Base-by-base conservation (phyloP, 306 rosid species). In the Sicyos baderoa region DNA sequence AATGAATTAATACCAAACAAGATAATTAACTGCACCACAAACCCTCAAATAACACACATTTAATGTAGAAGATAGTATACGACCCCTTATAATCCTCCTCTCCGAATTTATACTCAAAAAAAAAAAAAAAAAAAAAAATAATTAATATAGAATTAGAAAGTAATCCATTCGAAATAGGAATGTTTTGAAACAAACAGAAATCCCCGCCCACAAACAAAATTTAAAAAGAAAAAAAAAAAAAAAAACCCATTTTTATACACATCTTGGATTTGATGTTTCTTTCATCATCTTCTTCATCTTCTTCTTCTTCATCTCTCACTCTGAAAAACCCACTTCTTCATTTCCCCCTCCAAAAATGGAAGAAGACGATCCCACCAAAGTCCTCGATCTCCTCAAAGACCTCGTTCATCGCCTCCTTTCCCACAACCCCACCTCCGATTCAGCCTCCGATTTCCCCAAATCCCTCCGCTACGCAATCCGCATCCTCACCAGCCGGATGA, bases 381-480 rank as follows among this genome's bases (percentile, higher is more conserved):
- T 84, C 12, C 74, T 87, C 71, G 96, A 94, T 90, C 99, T 94
- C 79, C 81, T 90, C 22, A 86, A 76, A 52, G 97, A 90, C 69
- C 83, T 94, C 7, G 91, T 94, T 35, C 81, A 82, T 9, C 96
- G 96, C 2, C 58, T 93, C 1, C 84, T 88, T 23, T 83, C 89
- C 12, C 87, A 72, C 55, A 85, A 78, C 42, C 57, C 80, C 80
- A 53, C 72, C 52, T 70, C 86, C 57, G 72, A 79, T 71, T 78
- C 74, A 29, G 80, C 68, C 86, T 82, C 85, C 0, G 71, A 87
- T 10, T 84, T 88, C 78, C 85, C 71, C 13, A 77, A 80, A 58
- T 82, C 93, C 10, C 88, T 88, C 50, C 96, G 97, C 74, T 90
- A 90, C 77, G 95, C 99, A 16, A 71, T 79, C 64, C 97, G 96